A percentile compares a stretch with the other conserved stretches of the same genome.
Conservation (phyloP, 495 filamentous ascomycete genomes). For the Penicillium taxi region DNA sequence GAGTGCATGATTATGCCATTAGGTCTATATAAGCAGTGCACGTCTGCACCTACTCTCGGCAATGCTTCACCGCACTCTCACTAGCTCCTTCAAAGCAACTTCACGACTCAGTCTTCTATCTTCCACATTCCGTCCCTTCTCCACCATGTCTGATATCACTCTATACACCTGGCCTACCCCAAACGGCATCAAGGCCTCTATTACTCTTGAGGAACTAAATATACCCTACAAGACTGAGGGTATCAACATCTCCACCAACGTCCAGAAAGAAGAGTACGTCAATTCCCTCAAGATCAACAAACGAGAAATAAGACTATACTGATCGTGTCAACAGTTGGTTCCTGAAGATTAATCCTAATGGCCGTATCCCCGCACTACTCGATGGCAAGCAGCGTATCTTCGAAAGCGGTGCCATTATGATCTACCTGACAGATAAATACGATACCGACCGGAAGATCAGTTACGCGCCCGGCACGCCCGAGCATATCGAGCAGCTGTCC, state of each 20-base stretch:
- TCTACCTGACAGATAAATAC: constrained; percentile 41
- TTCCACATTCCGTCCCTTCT: constrained; percentile 7
- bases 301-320: neutral
- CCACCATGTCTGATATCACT: constrained; percentile 26
- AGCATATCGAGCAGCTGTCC: constrained; percentile 37
- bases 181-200: constrained; percentile 58
- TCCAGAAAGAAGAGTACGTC: constrained; percentile 59
- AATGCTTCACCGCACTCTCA: constrained; percentile 8
- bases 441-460: constrained; percentile 38
- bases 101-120: constrained; percentile 9
- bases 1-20: neutral
- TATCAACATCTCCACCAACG: constrained; percentile 56
- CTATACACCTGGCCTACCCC: constrained; percentile 32
- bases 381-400: constrained; percentile 36
- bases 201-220: constrained; percentile 73
- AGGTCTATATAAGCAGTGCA: too few species aligned
- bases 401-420: constrained; percentile 41
- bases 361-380: constrained; percentile 70
- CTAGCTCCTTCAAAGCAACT: constrained; percentile 8
- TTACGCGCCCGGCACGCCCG: constrained; percentile 33
- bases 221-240: constrained; percentile 54
- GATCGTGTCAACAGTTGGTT: constrained; percentile 49
- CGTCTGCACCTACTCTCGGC: neutral
- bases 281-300: neutral
- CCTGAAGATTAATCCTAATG: constrained; percentile 82